Conservation (phyloP, 495 filamentous ascomycete genomes). For the Penicillium macrosclerotiorum region DNA sequence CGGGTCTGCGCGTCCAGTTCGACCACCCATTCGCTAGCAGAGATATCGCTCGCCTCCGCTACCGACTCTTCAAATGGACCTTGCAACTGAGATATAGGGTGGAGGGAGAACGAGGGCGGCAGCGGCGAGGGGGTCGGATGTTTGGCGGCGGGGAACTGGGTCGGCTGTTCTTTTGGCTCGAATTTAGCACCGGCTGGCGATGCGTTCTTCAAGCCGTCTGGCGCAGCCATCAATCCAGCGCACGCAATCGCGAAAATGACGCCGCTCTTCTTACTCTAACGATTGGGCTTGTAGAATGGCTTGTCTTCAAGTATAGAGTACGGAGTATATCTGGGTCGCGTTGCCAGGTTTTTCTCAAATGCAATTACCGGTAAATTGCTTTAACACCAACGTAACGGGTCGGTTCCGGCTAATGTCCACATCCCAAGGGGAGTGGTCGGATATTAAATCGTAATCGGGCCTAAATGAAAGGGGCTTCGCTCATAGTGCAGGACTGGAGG, state of each 20-base stretch:
- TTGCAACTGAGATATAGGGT: constrained; percentile 80
- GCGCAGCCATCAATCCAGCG: constrained; percentile 3
- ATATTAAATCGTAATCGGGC: constrained; percentile 16
- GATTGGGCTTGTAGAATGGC: neutral
- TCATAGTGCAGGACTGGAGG: neutral
- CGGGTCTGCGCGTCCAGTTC: constrained; percentile 64
- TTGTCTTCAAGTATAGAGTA: neutral
- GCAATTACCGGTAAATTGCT: constrained; percentile 1
- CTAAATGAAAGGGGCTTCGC: neutral
- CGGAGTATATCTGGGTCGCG: too few relatives aligned
- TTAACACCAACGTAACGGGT: neutral
- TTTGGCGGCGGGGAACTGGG: neutral
- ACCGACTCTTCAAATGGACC: constrained; percentile 93
- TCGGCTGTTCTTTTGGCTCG: constrained; percentile 5
- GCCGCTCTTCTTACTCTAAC: too few relatives aligned
- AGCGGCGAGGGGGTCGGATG: neutral
- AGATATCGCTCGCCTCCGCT: constrained; percentile 58
- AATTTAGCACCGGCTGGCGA: constrained; percentile 2
- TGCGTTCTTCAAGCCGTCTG: neutral
- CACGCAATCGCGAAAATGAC: too few relatives aligned
- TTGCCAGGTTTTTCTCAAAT: too few relatives aligned
- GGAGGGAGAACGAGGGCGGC: neutral
- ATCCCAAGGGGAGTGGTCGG: constrained; percentile 10
- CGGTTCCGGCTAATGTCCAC: constrained; percentile 14
- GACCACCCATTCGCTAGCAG: constrained; percentile 48